Evolutionary conservation across 2,329 filamentous ascomycete genomes (phyloP), one percentile per base, ranked within the genome.

Genomic region (Xylaria sp.): DNA sequence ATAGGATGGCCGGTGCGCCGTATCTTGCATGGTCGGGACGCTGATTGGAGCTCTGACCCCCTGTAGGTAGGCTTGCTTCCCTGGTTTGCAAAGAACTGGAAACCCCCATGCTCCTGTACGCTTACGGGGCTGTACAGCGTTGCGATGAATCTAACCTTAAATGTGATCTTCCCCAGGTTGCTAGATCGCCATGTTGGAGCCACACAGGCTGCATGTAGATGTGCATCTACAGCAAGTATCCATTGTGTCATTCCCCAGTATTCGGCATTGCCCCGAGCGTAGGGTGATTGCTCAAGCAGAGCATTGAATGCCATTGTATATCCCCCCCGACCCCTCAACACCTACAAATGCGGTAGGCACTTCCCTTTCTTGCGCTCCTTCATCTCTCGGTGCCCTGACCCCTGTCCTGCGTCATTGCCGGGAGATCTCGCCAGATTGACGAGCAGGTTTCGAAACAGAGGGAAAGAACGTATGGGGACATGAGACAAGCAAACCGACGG

Each of bases 81-180:
- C 43, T 51, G 42, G 49, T 40, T 49, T 54, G 57, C 50, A 17
- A 59, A 28, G 49, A 25, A 28, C 37, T 46, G 33, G 47, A 28
- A 46, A 14, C n/a, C 37, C 53, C 28, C 28, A 31, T 31, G 28
- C 28, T 31, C 28, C 9, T 4, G 28, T 31, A 31, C 28, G 52
- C 42, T 53, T 17, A 37, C 21, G 23, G n/a, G 25, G 23, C 38
- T 53, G 50, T 56, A 56, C 38, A 25, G 51, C 37, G 42, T 53
- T 53, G 43, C 57, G 58, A 61, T 57, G 53, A 57, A 61, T 54
- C 61, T 61, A 61, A 46, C 57, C 55, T 31, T 61, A 61, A 61
- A 59, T 37, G 46, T 59, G 51, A 59, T 60, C 51, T 61, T 67
- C 61, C 64, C 61, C 64, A 65, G 62, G 58, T 59, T 60, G 52